Base-by-base conservation (phyloP, 169 alveolate species). In the Cryptosporidium canis region DNA sequence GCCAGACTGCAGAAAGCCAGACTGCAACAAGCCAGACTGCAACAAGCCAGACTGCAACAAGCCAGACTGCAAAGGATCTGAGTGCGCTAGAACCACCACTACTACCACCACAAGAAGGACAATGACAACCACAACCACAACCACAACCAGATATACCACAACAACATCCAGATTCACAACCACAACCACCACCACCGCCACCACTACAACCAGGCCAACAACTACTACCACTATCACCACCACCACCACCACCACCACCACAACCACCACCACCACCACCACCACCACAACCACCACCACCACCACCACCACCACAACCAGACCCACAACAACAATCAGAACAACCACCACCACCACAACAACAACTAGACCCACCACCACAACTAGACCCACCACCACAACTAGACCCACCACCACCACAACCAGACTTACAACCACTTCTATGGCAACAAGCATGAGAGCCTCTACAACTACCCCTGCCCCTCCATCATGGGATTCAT, bases 401-500 rank as follows among this genome's bases (percentile, higher is more conserved):
- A 5, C 66, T 14, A 47, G 67, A 2, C 21, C 83, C 33, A 67
- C 72, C 5, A 65, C 72, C 3, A 65, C 72, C 12, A 44, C 63
- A 0, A 67, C 56, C 2, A 67, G 43, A 0, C 39, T 65, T 29
- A 67, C 83, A 12, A 67, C 83, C n/a, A 67, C 65, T 11, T 0
- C 45, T 21, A 29, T 27, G 18, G 48, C 0, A n/a, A 11, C 39
- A 6, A 29, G 29, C 58, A 12, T 24, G 7, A 45, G 83, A 11
- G 24, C 63, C 55, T 44, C 84, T n/a, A 70, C 84, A 0, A n/a
- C 68, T 0, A 55, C 84, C 18, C 24, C 84, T 29, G 33, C 84
- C 1, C 37, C 66, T 47, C 41, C 3, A 12, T 24, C 84, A 9
- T 1, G 47, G 7, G 68, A 29, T 6, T 44, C 47, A 27, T 35